Percentiles rank a stretch among this genome's conserved stretches.
Evolutionary conservation across 2,329 filamentous ascomycete genomes (phyloP).

Genomic region (Zymoseptoria passerinii): DNA sequence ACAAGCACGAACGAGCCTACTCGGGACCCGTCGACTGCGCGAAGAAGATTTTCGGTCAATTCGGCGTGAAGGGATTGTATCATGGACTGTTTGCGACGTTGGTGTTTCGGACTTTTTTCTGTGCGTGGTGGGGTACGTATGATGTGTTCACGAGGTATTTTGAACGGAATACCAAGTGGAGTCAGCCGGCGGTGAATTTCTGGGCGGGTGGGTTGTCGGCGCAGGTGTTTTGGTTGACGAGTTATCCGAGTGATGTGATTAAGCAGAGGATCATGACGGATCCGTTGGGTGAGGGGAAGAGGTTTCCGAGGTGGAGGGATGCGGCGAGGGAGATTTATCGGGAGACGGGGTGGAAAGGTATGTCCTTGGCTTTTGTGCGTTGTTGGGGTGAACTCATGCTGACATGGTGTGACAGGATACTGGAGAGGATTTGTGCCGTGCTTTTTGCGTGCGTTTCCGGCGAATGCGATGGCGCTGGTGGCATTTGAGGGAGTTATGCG

Average conservation of each 20-base stretch:
- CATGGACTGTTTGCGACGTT: constrained; percentile 79
- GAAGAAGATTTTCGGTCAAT: constrained; percentile 53
- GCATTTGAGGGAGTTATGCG: constrained; percentile 74
- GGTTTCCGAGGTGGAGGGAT: constrained; percentile 68
- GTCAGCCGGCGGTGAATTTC: constrained; percentile 80
- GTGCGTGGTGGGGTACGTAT: constrained; percentile 97
- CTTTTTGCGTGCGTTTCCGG: constrained; percentile 87
- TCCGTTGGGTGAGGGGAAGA: constrained; percentile 62
- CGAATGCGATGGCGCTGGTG: constrained; percentile 87
- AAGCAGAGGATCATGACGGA: constrained; percentile 99
- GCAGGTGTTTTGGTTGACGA: constrained; percentile 89
- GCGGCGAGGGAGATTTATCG: constrained; percentile 69
- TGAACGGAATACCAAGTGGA: constrained; percentile 58
- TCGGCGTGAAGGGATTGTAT: constrained; percentile 75
- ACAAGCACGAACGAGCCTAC: constrained; percentile 71
- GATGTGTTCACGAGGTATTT: constrained; percentile 69
- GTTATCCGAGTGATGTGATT: constrained; percentile 76
- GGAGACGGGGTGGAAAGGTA: constrained; percentile 64
- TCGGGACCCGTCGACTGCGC: constrained; percentile 79
- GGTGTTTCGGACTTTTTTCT: constrained; percentile 87
- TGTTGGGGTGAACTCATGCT: no score
- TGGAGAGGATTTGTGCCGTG: constrained; percentile 91
- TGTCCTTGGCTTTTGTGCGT: neutral
- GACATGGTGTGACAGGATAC: constrained; percentile 40
- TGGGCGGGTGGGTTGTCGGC: constrained; percentile 92